Evolutionary conservation across 2,329 filamentous ascomycete genomes (phyloP), one percentile per base, ranked within the genome.

Genomic region (Harringtonia lauricola): DNA sequence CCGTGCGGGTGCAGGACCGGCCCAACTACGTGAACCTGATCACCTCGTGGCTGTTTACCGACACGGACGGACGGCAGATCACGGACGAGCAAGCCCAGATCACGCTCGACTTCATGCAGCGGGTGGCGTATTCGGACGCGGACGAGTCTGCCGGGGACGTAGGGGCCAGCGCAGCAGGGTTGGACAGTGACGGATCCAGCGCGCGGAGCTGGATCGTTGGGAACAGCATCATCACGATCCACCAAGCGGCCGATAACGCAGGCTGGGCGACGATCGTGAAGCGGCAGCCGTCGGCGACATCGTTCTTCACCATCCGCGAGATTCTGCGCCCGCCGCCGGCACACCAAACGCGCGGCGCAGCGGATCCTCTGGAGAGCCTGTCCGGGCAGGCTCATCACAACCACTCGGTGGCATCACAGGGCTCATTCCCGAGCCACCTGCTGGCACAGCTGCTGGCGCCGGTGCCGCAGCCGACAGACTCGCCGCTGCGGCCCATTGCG

Each of bases 11-110:
- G 41, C 77, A 82, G 31, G 88, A 95, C 57, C 81, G 92, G 41
- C 77, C 82, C 29, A 86, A 79, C 48, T 82, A 94, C 51, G 88
- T 95, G 41, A 79, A 80, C 24, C 95, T 87, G 86, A 95, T 98
- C 50, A 83, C 85, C 12, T 87, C 83, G 55, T 87, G 87, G 50
- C 71, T 98, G 10, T 89, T 90, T 53, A 82, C 75, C 9, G 86
- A 95, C 55, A 74, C 76, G 21, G 76, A 82, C 46, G 86, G 87
- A 15, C 78, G 76, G 34, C 79, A 86, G 44, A 77, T 74, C 39
- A 76, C 89, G 29, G 90, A 96, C 58, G 90, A 98, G 59, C 90
- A 95, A 61, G 90, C 88, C 6, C 76, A 94, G 52, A 88, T 94
- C 29, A 92, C 92, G 9, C 79, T 96, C 43, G 92, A 98, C 60